Percentiles rank a stretch among this genome's conserved stretches.
These are phyloP conservation scores for Exsudoporus frostii DNA, from an alignment of 768 basidiomycete species.

Conservation along the genomic window DNA sequence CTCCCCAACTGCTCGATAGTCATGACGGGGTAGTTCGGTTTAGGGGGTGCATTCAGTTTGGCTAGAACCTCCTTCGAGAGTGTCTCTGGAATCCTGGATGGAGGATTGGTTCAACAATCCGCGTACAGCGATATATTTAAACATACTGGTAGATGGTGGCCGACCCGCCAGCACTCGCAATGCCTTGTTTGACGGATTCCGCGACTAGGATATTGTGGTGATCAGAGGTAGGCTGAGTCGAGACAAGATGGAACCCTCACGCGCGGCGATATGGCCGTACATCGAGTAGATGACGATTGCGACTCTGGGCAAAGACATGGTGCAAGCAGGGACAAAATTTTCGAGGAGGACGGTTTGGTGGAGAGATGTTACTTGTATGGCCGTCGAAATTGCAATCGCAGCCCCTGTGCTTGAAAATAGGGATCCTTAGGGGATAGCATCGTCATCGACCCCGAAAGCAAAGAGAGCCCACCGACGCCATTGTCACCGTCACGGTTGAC, in stretches of 20 bases:
- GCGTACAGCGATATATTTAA: neutral
- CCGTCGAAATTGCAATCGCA: neutral
- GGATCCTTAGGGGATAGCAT: conserved; percentile 6
- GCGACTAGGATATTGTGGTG: conserved; percentile 48
- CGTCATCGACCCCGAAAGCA: conserved; percentile 2
- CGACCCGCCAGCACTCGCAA: conserved; percentile 47
- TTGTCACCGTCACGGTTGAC: neutral
- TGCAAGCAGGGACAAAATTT: neutral
- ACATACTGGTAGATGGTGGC: conserved; percentile 56
- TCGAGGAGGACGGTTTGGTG: neutral
- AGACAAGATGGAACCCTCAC: conserved; percentile 38
- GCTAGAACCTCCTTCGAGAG: conserved; percentile 63
- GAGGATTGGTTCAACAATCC: neutral
- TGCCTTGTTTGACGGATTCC: conserved; percentile 44
- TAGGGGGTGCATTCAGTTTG: conserved; percentile 69
- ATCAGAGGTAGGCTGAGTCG: neutral
- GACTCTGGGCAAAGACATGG: conserved; percentile 51
- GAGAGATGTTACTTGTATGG: conserved; percentile 15
- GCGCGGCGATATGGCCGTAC: conserved; percentile 68
- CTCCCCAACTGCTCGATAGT: conserved; percentile 48
- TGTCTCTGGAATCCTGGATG: conserved; percentile 71
- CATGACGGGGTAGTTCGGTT: conserved; percentile 67
- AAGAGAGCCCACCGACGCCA: conserved; percentile 1
- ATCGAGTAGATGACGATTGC: conserved; percentile 73
- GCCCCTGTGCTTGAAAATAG: conserved; percentile 1